Evolutionary conservation across 1,284 basidiomycete species (phyloP), one percentile per base, ranked within the genome.

Genomic region (Tausonia pullulans): DNA sequence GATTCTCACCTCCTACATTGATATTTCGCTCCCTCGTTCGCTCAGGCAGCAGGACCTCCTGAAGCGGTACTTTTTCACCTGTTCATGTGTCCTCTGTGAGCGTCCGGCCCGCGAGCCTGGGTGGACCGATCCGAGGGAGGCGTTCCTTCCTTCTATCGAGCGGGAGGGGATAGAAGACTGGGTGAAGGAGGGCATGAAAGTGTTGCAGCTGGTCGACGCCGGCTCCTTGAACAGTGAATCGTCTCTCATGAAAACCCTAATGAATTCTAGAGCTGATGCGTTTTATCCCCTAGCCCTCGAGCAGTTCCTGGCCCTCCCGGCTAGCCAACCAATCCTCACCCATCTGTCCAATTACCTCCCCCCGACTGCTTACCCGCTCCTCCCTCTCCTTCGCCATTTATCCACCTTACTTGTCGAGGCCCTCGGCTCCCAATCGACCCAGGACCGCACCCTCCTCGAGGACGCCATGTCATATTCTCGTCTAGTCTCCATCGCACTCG

Each of bases 41-140:
- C 75, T 81, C 40, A 81, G 92, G 44, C 84, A 82, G 68, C 73
- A 76, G 27, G 78, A 82, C 5, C 77, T 95, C 27, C 72, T 77
- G 60, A 83, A 87, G 69, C 85, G 87, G 0, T 97, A 98, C 74
- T 81, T 83, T 69, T 97, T 98, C 71, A 76, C 73, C 2, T 98
- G 95, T 72, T 70, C 70, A 8, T 98, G 94, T 71, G 48, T 69
- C 14, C 73, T 87, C 3, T 93, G 90, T 70, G 66, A 69, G 16
- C 67, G 70, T 8, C 52, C 67, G 0, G 50, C 67, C 2, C 69
- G 68, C 7, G 65, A 66, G 55, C 63, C 7, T 27, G 57, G 9
- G 0, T 69, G 66, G 16, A 74, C 83, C 0, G 90, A 96, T 72
- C 83, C 83, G 14, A 80, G 91, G 60, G 85, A 84, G 72, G 79